These are phyloP conservation scores for Xylaria scruposa DNA, from an alignment of 495 filamentous ascomycete species.

Conservation along the genomic window DNA sequence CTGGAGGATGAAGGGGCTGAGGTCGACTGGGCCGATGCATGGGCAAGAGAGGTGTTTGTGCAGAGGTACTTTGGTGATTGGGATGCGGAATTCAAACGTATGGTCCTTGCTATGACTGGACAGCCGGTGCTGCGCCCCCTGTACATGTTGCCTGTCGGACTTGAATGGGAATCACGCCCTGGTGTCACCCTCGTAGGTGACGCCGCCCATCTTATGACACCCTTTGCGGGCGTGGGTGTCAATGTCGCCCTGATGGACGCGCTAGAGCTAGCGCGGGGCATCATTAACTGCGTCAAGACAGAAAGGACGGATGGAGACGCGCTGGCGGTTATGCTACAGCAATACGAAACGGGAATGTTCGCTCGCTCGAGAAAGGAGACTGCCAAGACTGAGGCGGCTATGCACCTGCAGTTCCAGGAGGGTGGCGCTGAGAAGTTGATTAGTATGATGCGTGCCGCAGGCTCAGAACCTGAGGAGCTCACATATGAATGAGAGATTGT, in stretches of 20 bases:
- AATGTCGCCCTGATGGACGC: constrained; percentile 66
- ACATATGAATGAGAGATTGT: not conserved
- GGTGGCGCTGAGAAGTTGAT: constrained; percentile 29
- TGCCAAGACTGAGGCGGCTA: constrained; percentile 25
- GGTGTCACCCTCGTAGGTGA: constrained; percentile 64
- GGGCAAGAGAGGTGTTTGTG: constrained; percentile 41
- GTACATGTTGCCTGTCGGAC: constrained; percentile 60
- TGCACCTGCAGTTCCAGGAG: constrained; percentile 29
- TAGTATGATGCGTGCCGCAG: not conserved
- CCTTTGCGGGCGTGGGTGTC: constrained; percentile 66
- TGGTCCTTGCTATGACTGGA: constrained; percentile 25
- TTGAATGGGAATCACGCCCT: constrained; percentile 51
- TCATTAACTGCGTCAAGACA: constrained; percentile 25
- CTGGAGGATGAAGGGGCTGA: constrained; percentile 46
- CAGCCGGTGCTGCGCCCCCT: constrained; percentile 39
- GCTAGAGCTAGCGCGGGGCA: constrained; percentile 50
- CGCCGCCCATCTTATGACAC: constrained; percentile 68
- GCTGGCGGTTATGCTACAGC: constrained; percentile 28
- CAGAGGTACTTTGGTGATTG: constrained; percentile 50
- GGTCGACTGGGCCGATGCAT: constrained; percentile 35
- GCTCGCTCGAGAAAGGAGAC: constrained; percentile 31
- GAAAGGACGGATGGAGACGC: constrained; percentile 17
- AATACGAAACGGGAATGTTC: constrained; percentile 39
- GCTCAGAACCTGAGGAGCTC: not conserved
- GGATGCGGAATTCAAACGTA: constrained; percentile 40